phyloP scores from a whole-genome alignment of 495 filamentous ascomycete species.

The Podospora pseudopauciseta region DNA sequence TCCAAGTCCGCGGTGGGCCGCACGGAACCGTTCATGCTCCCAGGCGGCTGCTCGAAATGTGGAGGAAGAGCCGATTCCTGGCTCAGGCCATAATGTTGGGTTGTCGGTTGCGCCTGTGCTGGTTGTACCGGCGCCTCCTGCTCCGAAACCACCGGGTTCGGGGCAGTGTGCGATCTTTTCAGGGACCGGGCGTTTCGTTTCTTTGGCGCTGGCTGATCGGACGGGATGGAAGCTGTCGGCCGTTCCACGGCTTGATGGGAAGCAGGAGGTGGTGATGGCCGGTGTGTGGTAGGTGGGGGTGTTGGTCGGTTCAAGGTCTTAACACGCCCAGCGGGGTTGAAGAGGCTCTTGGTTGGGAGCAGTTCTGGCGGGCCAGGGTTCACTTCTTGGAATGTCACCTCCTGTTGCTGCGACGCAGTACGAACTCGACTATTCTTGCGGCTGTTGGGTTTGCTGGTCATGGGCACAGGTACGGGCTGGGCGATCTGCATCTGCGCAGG shows the following conservation, averaged over 20 bases:
- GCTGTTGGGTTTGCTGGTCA: slow-evolving; percentile 14
- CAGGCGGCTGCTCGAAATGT: not conserved
- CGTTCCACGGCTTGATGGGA: not conserved
- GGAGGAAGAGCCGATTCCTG: not conserved
- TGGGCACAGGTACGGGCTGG: slow-evolving; percentile 11
- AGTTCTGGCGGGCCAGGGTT: slow-evolving; percentile 44
- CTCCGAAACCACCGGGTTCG: slow-evolving; percentile 18
- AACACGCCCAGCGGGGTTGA: slow-evolving; percentile 35
- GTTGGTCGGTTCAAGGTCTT: slow-evolving; percentile 26
- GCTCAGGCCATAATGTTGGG: slow-evolving; percentile 2
- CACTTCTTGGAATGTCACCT: slow-evolving; percentile 39
- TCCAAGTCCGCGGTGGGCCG: not conserved
- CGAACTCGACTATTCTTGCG: slow-evolving; percentile 14
- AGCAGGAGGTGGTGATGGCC: slow-evolving; percentile 10
- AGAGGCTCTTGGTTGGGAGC: slow-evolving; percentile 44
- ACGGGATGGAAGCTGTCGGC: slow-evolving; percentile 10
- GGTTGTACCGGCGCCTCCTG: slow-evolving; percentile 1
- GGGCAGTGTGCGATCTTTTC: slow-evolving; percentile 30
- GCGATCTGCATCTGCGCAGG: slow-evolving; percentile 15
- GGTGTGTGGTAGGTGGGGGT: slow-evolving; percentile 19
- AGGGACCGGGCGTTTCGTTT: slow-evolving; percentile 22
- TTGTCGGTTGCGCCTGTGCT: slow-evolving; percentile 7
- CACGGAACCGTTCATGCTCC: not conserved
- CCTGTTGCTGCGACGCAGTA: slow-evolving; percentile 23
- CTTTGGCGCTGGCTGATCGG: slow-evolving; percentile 17